Base-by-base conservation (phyloP, 2,329 filamentous ascomycete species). In the Calonectria hongkongensis region DNA sequence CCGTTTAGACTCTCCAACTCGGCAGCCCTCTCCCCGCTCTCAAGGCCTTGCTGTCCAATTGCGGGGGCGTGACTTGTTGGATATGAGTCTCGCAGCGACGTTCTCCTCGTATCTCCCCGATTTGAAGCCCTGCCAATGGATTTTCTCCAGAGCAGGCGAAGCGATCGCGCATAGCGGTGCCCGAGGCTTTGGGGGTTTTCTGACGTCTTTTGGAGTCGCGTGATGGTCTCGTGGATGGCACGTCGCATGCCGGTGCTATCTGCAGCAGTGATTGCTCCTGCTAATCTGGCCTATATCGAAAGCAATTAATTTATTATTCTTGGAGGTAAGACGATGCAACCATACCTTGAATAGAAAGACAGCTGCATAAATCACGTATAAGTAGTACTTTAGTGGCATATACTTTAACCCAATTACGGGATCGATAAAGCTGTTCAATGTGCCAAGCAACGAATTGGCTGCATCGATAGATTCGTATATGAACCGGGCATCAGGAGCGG, bases 401-500 rank as follows among this genome's bases (percentile, higher is more conserved):
- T 90, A 92, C 72, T 90, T 88, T 18, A 93, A 84, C 54, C 89
- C 88, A 18, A 87, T 88, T 64, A 89, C 86, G 0, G 91, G 90
- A 68, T 92, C 88, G 36, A 92, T 88, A 73, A 88, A 88, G 68
- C 88, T 89, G 77, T 90, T 92, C 25, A 93, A 85, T 1, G 90
- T 91, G 18, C 86, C 88, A 16, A 93, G 83, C 21, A 92, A 87
- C 0, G 89, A 88, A 78, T 92, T 92, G 0, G 91, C 91, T 2
- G 91, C 90, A 75, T 92, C 90, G 9, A 93, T 87, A 2, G 90
- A 90, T 79, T 92, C 91, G 79, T 92, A 93, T 70, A 93, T 92
- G 80, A 93, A 93, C 7, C 91, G 87, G 6, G 91, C 90, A 77
- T 93, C 91, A 7, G 90, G 90, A 68, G 90, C 89, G 0, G 88